phyloP scores from a whole-genome alignment of 352 stramenopile species.

The Phytophthora hybrid region DNA sequence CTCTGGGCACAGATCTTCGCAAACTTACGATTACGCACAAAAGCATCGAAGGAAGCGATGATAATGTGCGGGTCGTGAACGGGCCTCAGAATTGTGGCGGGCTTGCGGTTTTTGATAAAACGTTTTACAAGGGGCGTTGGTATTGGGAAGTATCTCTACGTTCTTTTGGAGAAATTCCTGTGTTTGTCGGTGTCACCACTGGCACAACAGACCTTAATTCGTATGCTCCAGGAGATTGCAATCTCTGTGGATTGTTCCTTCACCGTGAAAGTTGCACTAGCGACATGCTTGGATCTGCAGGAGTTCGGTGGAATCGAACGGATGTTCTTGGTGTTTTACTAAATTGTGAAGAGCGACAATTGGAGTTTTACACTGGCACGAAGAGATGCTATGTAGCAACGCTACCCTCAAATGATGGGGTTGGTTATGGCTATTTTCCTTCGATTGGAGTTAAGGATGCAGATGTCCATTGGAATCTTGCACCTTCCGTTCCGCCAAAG shows the following conservation, averaged over 20 bases:
- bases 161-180: constrained; percentile 53
- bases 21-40: constrained; percentile 67
- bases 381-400: constrained; percentile 48
- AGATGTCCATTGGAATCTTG: constrained; percentile 76
- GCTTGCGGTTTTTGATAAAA: constrained; percentile 75
- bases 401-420: constrained; percentile 30
- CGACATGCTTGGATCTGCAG: constrained; percentile 21
- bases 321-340: constrained; percentile 65
- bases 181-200: constrained; percentile 78
- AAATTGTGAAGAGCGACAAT: constrained; percentile 66
- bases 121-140: constrained; percentile 70
- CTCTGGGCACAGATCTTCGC: constrained; percentile 71
- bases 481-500: constrained; percentile 61
- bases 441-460: constrained; percentile 66
- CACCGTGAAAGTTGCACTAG: constrained; percentile 40
- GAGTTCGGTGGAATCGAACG: constrained; percentile 45
- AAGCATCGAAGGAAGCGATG: constrained; percentile 24
- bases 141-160: constrained; percentile 84
- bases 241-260: constrained; percentile 48
- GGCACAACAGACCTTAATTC: constrained; percentile 71
- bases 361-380: constrained; percentile 66
- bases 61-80: constrained; percentile 1
- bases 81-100: constrained; percentile 36
- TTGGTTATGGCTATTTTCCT: constrained; percentile 52
- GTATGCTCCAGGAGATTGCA: constrained; percentile 24